A percentile compares a stretch with the other conserved stretches of the same genome.
These are phyloP conservation scores for Kuraishia capsulata DNA, from an alignment of 805 yeast genomes.

Conservation along the genomic window DNA sequence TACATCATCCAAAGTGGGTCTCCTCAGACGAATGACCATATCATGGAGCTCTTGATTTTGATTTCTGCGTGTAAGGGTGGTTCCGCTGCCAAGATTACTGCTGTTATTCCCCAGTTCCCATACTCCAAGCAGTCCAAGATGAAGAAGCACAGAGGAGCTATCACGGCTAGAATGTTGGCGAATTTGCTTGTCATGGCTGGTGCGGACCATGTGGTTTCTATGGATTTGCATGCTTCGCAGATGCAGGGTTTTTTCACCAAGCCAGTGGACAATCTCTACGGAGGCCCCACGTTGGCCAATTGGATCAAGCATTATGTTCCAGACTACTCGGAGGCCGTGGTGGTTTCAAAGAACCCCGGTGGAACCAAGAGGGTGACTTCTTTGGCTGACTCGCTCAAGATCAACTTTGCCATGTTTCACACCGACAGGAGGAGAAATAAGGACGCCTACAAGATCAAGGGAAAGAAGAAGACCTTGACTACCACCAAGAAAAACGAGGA, in stretches of 20 bases:
- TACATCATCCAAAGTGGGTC: constrained; percentile 89
- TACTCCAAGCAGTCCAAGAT: constrained; percentile 95
- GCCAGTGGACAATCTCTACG: constrained; percentile 94
- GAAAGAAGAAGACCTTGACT: constrained; percentile 33
- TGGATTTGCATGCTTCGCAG: constrained; percentile 95
- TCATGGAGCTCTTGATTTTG: constrained; percentile 90
- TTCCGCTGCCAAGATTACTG: constrained; percentile 94
- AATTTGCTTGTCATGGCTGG: constrained; percentile 95
- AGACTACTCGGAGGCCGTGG: constrained; percentile 82
- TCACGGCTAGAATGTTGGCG: constrained; percentile 97
- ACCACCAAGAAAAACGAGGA: constrained; percentile 4
- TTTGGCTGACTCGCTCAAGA: constrained; percentile 90
- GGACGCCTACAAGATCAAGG: constrained; percentile 39
- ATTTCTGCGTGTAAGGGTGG: constrained; percentile 97
- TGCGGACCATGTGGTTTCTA: constrained; percentile 95
- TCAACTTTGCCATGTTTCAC: constrained; percentile 97
- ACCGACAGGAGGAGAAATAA: constrained; percentile 91
- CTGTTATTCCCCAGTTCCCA: constrained; percentile 96
- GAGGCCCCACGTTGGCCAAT: constrained; percentile 91
- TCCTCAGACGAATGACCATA: constrained; percentile 81
- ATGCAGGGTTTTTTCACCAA: constrained; percentile 98
- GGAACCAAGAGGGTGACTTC: constrained; percentile 98
- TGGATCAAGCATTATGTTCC: constrained; percentile 91
- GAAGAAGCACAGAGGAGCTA: constrained; percentile 99
- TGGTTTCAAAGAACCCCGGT: constrained; percentile 98